These are phyloP conservation scores for Debaryomyces prosopidis DNA, from an alignment of 805 yeast genomes.

Conservation along the genomic window DNA sequence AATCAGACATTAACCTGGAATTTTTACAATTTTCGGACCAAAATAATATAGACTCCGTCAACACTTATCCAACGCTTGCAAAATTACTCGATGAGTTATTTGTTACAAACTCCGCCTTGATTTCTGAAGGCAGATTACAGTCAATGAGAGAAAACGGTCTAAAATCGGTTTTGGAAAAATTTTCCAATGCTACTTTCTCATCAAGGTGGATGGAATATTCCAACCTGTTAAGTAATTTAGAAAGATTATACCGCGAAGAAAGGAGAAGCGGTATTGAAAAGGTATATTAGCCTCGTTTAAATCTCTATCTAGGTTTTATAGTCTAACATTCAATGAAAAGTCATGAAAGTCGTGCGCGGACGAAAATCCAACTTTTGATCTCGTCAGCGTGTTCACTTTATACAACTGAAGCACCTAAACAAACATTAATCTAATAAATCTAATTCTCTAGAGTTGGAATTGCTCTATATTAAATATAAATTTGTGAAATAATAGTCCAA, in stretches of 20 bases:
- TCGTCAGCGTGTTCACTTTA: conserved; percentile 13
- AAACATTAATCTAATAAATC: neutral
- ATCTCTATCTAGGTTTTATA: neutral
- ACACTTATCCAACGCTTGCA: conserved; percentile 47
- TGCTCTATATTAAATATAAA: neutral
- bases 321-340: neutral
- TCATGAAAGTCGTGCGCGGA: conserved; percentile 2
- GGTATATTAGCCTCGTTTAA: conserved; percentile 19
- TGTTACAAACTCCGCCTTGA: conserved; percentile 27
- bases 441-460: conserved; percentile 3
- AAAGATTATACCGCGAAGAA: conserved; percentile 27
- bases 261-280: conserved; percentile 25
- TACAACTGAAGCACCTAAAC: conserved; percentile 1
- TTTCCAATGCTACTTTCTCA: conserved; percentile 62
- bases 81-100: conserved; percentile 48
- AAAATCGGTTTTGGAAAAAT: conserved; percentile 48
- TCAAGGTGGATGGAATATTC: conserved; percentile 47
- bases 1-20: conserved; percentile 5
- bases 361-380: conserved; percentile 5
- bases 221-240: conserved; percentile 19
- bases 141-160: conserved; percentile 48
- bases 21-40: conserved; percentile 3
- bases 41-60: conserved; percentile 12
- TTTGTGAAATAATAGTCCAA: conserved; percentile 2
- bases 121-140: conserved; percentile 31